Evolutionary conservation across 192 early-diverging fungal genomes (phyloP).

Genomic region (Umbelopsis sp.): DNA sequence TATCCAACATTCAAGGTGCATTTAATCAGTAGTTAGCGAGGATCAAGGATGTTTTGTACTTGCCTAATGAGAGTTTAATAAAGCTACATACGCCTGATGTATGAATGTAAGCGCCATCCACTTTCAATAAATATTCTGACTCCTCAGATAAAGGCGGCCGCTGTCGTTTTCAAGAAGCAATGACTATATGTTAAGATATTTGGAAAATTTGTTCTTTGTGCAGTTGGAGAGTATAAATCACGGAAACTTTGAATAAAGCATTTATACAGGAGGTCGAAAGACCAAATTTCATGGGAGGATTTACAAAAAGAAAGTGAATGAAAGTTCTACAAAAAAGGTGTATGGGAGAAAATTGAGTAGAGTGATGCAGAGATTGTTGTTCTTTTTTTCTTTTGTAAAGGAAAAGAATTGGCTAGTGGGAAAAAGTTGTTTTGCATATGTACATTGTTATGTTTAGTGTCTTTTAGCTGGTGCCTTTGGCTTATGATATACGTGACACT

Average conservation of each 20-base stretch:
- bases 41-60: too few relatives aligned
- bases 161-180: too few relatives aligned
- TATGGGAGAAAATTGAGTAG: background rate
- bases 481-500: constrained; percentile 79
- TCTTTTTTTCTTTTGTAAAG: background rate
- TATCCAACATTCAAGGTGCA: too few relatives aligned
- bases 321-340: background rate
- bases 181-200: too few relatives aligned
- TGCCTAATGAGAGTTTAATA: too few relatives aligned
- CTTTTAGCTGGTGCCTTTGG: constrained; percentile 48
- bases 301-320: background rate
- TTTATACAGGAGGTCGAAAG: background rate
- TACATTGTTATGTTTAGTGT: background rate
- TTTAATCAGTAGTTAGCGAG: too few relatives aligned
- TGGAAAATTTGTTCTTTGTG: too few relatives aligned
- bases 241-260: background rate
- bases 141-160: too few relatives aligned
- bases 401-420: too few relatives aligned
- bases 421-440: background rate
- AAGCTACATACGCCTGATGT: too few relatives aligned
- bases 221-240: background rate
- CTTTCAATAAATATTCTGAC: too few relatives aligned
- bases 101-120: too few relatives aligned
- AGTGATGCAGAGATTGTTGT: background rate
- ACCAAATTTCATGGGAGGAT: background rate